phyloP scores from a whole-genome alignment of 352 stramenopile species.

The Saprolegnia diclina region DNA sequence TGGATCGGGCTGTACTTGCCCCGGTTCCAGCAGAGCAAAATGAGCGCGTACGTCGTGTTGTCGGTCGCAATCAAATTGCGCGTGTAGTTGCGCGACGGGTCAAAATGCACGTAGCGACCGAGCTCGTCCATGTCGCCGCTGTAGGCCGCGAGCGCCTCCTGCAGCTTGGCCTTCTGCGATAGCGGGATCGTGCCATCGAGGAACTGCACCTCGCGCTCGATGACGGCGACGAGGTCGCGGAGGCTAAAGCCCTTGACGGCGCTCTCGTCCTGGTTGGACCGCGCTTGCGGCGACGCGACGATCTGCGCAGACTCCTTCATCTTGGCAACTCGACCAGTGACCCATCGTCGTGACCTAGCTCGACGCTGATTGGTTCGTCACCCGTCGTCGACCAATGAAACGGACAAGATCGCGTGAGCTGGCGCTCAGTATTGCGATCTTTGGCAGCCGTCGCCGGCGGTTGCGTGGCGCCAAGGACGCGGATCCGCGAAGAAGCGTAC shows the following conservation, averaged over 20 bases:
- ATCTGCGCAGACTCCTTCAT: not conserved
- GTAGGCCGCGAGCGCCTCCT: conserved; percentile 29
- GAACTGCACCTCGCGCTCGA: conserved; percentile 20
- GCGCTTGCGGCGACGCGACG: too few relatives aligned
- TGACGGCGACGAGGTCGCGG: conserved; percentile 14
- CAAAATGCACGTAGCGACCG: conserved; percentile 74
- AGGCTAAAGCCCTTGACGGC: conserved; percentile 15
- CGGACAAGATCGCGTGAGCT: not conserved
- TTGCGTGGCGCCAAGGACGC: not conserved
- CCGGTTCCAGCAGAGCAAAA: conserved; percentile 92
- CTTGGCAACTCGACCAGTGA: not conserved
- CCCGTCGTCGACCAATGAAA: not conserved
- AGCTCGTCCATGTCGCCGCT: conserved; percentile 51
- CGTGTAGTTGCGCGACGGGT: conserved; percentile 87
- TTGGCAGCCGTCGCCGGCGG: too few relatives aligned
- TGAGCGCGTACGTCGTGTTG: conserved; percentile 88
- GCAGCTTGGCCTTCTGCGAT: conserved; percentile 16
- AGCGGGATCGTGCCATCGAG: conserved; percentile 6
- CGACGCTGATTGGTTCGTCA: not conserved
- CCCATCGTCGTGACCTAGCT: not conserved
- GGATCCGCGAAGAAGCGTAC: too few relatives aligned
- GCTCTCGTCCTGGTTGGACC: not conserved
- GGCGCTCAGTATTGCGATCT: not conserved
- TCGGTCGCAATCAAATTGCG: conserved; percentile 92
- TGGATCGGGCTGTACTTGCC: conserved; percentile 87